Conservation (phyloP, 2,329 filamentous ascomycete genomes). For the Mycosphaerella sp. region DNA sequence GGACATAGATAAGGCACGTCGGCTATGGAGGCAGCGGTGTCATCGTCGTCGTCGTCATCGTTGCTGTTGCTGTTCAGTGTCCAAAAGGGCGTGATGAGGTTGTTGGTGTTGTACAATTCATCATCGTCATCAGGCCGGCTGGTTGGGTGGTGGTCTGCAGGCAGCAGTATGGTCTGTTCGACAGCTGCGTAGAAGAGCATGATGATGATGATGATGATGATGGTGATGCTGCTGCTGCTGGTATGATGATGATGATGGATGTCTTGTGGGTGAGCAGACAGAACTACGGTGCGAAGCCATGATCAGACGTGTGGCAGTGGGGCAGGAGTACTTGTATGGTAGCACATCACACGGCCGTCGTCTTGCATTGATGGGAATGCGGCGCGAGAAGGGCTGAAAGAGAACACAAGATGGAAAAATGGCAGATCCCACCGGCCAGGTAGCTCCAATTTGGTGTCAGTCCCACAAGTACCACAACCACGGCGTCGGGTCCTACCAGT, state of each 20-base stretch:
- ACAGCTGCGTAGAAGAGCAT: constrained; percentile 9
- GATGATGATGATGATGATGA: not conserved
- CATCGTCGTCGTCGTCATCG: not conserved
- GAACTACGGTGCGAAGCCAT: not conserved
- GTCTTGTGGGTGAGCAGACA: too few species aligned
- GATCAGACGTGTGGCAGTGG: not conserved
- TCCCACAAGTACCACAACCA: constrained; percentile 1
- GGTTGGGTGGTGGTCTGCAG: not conserved
- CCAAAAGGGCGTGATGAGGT: not conserved
- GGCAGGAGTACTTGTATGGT: not conserved
- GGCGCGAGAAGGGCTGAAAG: not conserved
- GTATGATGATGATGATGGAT: not conserved
- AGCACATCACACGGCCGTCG: not conserved
- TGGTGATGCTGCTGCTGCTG: too few species aligned
- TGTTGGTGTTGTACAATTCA: not conserved
- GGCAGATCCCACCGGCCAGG: not conserved
- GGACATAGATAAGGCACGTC: constrained; percentile 6
- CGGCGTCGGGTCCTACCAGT: not conserved
- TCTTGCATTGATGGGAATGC: not conserved
- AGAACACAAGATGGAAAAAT: not conserved
- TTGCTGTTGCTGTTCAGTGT: too few species aligned
- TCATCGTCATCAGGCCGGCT: not conserved
- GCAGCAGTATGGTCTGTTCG: constrained; percentile 7
- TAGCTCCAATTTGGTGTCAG: constrained; percentile 1
- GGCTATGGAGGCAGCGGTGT: not conserved